Percentiles rank a stretch among this genome's conserved stretches.
Conservation (phyloP, 257 asterid genomes). For the Galeopsis tetrahit region DNA sequence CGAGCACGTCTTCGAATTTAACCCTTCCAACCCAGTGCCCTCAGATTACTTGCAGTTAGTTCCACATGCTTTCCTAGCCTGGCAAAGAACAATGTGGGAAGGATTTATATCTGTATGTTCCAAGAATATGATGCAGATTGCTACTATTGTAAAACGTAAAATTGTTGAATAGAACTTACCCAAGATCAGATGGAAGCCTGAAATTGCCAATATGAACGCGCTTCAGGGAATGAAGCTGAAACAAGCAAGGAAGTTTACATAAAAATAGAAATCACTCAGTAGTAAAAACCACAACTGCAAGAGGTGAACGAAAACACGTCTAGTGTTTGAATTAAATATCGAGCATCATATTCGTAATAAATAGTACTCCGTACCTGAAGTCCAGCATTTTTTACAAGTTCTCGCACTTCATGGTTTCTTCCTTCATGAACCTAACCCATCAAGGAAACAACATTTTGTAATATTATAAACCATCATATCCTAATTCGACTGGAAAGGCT, state of each 20-base stretch:
- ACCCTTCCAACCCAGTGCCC: conserved; percentile 74
- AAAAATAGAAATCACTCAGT: not conserved
- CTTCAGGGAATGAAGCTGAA: conserved; percentile 86
- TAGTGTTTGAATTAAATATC: too few relatives aligned
- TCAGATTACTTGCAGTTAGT: conserved; percentile 60
- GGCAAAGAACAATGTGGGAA: conserved; percentile 31
- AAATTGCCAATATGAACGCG: conserved; percentile 91
- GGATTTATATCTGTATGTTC: not conserved
- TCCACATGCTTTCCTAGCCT: conserved; percentile 85
- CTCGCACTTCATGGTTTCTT: conserved; percentile 98
- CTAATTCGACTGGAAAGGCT: conserved; percentile 18
- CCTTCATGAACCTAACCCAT: conserved; percentile 91
- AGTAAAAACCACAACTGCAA: conserved; percentile 18
- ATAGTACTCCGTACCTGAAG: too few relatives aligned
- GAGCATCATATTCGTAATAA: conserved; percentile 13
- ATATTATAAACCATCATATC: conserved; percentile 9
- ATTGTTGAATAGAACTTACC: conserved; percentile 51
- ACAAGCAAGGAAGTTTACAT: conserved; percentile 29
- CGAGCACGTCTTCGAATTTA: conserved; percentile 15
- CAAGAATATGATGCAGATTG: conserved; percentile 16
- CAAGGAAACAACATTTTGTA: conserved; percentile 20
- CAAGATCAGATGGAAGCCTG: conserved; percentile 92
- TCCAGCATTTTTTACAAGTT: conserved; percentile 95
- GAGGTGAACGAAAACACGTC: not conserved
- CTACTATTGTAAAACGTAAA: too few relatives aligned